phyloP scores from a whole-genome alignment of 768 basidiomycete genomes.

The Pleurotus pulmonarius region DNA sequence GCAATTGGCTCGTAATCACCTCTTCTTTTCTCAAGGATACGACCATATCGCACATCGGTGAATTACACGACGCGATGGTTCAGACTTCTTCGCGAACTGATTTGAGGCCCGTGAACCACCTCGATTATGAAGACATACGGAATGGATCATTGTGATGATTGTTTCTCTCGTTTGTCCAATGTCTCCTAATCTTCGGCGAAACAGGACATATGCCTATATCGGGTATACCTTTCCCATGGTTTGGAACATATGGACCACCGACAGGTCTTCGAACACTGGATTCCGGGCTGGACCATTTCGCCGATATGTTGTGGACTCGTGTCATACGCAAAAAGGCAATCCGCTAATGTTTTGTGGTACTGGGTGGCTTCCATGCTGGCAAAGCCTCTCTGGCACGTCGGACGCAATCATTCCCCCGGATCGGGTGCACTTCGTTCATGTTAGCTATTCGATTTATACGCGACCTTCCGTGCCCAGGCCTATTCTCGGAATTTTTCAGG shows the following conservation, averaged over 20 bases:
- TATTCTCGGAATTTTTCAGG: constrained; percentile 6
- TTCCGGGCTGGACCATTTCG: too few relatives aligned
- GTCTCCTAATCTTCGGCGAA: constrained; percentile 4
- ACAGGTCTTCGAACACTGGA: too few relatives aligned
- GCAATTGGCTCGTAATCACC: background rate
- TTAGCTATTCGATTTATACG: background rate
- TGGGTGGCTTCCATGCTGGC: too few relatives aligned
- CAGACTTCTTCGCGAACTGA: background rate
- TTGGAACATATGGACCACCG: too few relatives aligned
- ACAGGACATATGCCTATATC: background rate
- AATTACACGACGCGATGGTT: constrained; percentile 2
- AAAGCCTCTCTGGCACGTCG: background rate
- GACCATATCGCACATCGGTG: constrained; percentile 6
- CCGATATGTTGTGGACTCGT: too few relatives aligned
- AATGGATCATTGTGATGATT: background rate
- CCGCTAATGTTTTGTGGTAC: too few relatives aligned
- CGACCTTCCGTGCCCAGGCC: background rate
- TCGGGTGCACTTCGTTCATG: background rate
- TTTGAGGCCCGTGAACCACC: background rate
- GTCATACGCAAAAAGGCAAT: too few relatives aligned
- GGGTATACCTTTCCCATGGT: background rate
- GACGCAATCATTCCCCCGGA: background rate
- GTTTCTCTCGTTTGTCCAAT: background rate
- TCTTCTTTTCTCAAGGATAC: constrained; percentile 5
- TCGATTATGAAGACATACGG: background rate